Conservation (phyloP, 441 rosid genomes). For the Adansonia gregorii region DNA sequence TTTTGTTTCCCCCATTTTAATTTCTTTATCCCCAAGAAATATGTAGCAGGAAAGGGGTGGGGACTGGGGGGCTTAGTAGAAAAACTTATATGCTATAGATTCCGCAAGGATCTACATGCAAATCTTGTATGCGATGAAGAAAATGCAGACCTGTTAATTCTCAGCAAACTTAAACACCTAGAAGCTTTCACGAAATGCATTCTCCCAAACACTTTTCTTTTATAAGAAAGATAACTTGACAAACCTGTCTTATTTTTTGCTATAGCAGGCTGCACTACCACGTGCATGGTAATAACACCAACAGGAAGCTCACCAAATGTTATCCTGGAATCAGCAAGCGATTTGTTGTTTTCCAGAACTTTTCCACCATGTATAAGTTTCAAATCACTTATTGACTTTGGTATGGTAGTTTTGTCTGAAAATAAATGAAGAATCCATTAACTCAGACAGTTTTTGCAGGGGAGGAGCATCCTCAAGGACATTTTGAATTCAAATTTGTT, state of each 20-base stretch:
- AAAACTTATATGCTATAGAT: neutral
- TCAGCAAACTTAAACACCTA: neutral
- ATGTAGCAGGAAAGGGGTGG: neutral
- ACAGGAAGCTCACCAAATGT: conserved; percentile 39
- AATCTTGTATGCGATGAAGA: neutral
- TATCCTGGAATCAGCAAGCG: conserved; percentile 48
- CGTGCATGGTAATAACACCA: conserved; percentile 49
- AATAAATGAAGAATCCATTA: conserved; percentile 22
- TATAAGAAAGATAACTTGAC: conserved; percentile 18
- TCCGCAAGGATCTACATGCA: neutral
- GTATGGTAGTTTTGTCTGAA: conserved; percentile 40
- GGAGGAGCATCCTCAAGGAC: neutral
- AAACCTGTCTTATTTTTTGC: conserved; percentile 44
- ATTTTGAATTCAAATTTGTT: neutral
- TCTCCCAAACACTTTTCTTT: conserved; percentile 6
- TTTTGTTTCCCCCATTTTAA: neutral
- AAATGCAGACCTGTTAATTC: neutral
- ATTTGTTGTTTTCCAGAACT: conserved; percentile 51
- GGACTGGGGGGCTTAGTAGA: neutral
- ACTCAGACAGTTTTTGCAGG: neutral
- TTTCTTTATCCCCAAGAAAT: neutral
- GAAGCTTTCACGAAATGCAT: neutral
- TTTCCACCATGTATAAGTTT: conserved; percentile 57
- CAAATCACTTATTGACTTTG: conserved; percentile 49
- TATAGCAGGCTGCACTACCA: conserved; percentile 43